phyloP scores from a whole-genome alignment of 305 asterid species.

The Fraxinus dipetala region DNA sequence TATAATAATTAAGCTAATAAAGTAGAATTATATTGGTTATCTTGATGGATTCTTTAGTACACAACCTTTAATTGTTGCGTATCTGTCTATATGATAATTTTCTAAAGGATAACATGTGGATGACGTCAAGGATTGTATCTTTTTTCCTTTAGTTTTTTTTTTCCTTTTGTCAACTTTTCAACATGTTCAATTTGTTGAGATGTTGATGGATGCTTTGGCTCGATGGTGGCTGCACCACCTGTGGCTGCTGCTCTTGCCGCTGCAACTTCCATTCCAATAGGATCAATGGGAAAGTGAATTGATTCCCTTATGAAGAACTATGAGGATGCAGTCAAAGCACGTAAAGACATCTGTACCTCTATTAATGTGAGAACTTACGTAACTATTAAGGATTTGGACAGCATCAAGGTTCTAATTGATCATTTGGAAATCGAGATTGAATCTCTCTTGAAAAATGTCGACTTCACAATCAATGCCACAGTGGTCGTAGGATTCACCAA shows the following conservation, averaged over 20 bases:
- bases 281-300: conserved; percentile 31
- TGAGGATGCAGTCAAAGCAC: conserved; percentile 21
- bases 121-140: no score
- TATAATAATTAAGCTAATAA: no score
- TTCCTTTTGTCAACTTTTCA: no score
- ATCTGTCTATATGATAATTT: no score
- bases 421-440: conserved; percentile 22
- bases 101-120: no score
- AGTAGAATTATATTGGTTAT: no score
- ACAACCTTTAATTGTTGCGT: no score
- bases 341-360: conserved; percentile 18
- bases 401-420: conserved; percentile 22
- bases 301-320: conserved; percentile 23
- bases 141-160: no score
- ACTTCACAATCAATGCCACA: conserved; percentile 31
- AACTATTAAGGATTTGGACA: conserved; percentile 27
- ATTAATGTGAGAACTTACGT: conserved; percentile 25
- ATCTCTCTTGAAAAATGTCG: conserved; percentile 1
- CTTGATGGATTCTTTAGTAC: no score
- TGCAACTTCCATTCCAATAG: conserved; percentile 25
- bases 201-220: no score
- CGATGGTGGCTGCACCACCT: not conserved
- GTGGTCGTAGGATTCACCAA: conserved; percentile 67
- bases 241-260: conserved; percentile 31
- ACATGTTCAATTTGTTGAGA: no score